Base-by-base conservation (phyloP, 495 filamentous ascomycete species). In the Tetracladium marchalianum region DNA sequence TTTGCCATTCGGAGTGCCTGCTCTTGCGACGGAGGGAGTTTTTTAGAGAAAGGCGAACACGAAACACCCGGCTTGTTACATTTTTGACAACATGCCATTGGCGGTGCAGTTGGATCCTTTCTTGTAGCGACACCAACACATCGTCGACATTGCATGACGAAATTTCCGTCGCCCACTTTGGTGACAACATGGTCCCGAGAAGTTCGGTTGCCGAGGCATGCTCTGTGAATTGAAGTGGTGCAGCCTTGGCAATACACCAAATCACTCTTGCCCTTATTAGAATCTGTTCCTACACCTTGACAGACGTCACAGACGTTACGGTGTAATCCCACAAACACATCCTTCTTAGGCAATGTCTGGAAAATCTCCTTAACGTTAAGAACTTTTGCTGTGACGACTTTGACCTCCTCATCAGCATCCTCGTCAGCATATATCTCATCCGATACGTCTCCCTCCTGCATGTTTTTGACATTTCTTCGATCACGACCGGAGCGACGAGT, bases 221-320 rank as follows among this genome's bases (percentile, higher is more conserved):
- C 57, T 54, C 84, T 82, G 56, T 99, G 93, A 51, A 86, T 95
- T 0, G 84, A 70, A 17, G 76, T 71, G 3, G 79, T 85, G 61
- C 93, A 99, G 15, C 93, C 90, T 61, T 99, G 93, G 53, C 93
- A 99, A 54, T 74, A 84, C 4, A 97, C 69, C 16, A 97, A 68
- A 9, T 66, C 63, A 0, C 79, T 69, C 12, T 50, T 51, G 0
- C 73, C 82, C 59, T 79, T 82, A 31, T 70, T 68, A 1, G 62
- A 51, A 38, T 71, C 71, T 38, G 75, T 62, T 8, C 72, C 77
- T 27, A 64, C 54, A 5, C 66, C 60, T 13, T 65, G 62, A 62
- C 93, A 99, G n/a, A 73, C 67, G 48, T 85, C 81, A 61, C 93
- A 99, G 5, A 56, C 57, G 13, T 74, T 62, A n/a, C 66, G 73